phyloP scores from a whole-genome alignment of 169 alveolate species.

The Cryptosporidium canis region DNA sequence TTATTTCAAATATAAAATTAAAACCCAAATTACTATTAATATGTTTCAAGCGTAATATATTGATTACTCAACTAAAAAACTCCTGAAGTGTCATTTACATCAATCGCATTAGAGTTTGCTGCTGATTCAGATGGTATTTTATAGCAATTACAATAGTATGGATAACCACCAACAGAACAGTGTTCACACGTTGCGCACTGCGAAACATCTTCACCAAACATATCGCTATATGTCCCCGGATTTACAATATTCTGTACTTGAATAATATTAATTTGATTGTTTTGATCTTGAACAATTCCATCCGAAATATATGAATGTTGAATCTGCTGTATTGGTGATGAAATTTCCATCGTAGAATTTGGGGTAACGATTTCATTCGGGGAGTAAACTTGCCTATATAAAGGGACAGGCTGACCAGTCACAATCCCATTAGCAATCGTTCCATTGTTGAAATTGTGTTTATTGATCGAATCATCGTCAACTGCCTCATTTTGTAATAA shows the following conservation, averaged over 20 bases:
- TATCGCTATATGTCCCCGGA: conserved; percentile 40
- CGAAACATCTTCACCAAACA: conserved; percentile 65
- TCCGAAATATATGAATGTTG: conserved; percentile 46
- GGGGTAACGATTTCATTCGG: conserved; percentile 54
- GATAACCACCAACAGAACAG: conserved; percentile 58
- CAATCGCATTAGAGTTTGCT: conserved; percentile 37
- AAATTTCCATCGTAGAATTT: conserved; percentile 58
- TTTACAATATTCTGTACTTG: conserved; percentile 41
- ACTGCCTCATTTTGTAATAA: neutral
- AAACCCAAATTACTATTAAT: conserved; percentile 59
- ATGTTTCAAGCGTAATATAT: conserved; percentile 38
- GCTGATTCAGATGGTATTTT: conserved; percentile 61
- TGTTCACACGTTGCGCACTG: conserved; percentile 53
- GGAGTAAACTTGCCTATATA: conserved; percentile 55
- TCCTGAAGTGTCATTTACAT: conserved; percentile 59
- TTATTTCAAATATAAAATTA: conserved; percentile 38
- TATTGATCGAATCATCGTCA: conserved; percentile 27
- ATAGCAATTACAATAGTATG: conserved; percentile 69
- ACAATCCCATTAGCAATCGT: neutral
- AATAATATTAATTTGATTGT: conserved; percentile 20
- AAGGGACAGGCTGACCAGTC: conserved; percentile 11
- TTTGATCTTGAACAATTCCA: conserved; percentile 53
- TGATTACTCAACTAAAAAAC: conserved; percentile 47
- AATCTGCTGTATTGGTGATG: conserved; percentile 62
- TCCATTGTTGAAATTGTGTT: conserved; percentile 22